These are phyloP conservation scores for Rhodotorula sp. DNA, from an alignment of 1,284 basidiomycete species.

Conservation along the genomic window DNA sequence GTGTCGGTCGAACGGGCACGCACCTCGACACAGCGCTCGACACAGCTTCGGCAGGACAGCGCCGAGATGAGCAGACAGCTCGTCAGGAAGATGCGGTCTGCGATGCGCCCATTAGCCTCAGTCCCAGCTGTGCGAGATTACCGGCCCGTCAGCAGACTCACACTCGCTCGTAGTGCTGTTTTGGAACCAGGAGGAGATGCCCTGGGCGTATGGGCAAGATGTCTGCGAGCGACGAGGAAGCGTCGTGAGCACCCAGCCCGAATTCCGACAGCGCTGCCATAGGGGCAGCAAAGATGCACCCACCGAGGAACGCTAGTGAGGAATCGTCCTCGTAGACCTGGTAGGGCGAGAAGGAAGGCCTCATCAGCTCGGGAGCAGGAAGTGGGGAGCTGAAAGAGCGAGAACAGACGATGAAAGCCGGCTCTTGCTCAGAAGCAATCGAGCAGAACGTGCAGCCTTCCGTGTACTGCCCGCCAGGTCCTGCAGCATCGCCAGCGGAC, in stretches of 20 bases:
- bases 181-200: constrained; percentile 69
- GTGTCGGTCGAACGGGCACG: neutral
- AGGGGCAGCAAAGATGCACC: neutral
- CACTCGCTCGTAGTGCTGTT: constrained; percentile 61
- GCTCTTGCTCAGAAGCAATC: constrained; percentile 58
- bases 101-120: neutral
- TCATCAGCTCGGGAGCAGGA: neutral
- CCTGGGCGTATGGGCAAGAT: constrained; percentile 69
- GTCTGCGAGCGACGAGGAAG: constrained; percentile 53
- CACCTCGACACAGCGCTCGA: constrained; percentile 64
- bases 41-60: constrained; percentile 63
- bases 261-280: too few species aligned
- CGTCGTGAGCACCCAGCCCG: neutral
- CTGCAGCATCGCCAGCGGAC: neutral
- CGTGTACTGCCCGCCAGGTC: neutral
- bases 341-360: too few species aligned
- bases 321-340: constrained; percentile 64
- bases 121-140: too few species aligned
- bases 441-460: constrained; percentile 63
- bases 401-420: constrained; percentile 52
- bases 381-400: neutral
- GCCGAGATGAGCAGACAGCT: constrained; percentile 63
- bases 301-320: constrained; percentile 69
- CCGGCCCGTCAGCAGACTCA: constrained; percentile 48
- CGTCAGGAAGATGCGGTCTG: constrained; percentile 61